Evolutionary conservation across 352 stramenopile species (phyloP).

Genomic region (Phytopythium oedochilum): DNA sequence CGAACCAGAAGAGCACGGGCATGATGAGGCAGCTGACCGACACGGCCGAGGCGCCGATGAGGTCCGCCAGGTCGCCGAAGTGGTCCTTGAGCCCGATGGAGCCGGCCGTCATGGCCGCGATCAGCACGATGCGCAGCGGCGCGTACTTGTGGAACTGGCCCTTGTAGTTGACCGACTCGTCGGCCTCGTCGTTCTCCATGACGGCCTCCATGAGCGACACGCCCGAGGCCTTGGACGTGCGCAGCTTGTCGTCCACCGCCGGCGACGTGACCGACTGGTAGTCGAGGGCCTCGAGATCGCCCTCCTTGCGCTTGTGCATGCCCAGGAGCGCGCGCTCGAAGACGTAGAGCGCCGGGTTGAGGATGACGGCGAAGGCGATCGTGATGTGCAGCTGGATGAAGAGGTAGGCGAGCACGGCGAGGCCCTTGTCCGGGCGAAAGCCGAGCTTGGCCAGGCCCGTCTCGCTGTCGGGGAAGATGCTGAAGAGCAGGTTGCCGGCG

Average conservation of each 20-base stretch:
- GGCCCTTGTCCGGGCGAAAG: slow-evolving; percentile 16
- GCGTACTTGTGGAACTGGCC: background rate
- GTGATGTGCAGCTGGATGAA: slow-evolving; percentile 38
- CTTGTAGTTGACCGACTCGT: slow-evolving; percentile 1
- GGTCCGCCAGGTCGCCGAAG: background rate
- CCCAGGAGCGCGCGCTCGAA: slow-evolving; percentile 24
- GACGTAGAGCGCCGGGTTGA: slow-evolving; percentile 26
- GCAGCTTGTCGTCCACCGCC: slow-evolving; percentile 9
- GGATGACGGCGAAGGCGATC: slow-evolving; percentile 25
- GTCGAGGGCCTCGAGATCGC: slow-evolving; percentile 10
- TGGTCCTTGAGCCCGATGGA: slow-evolving; percentile 1
- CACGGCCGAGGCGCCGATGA: background rate
- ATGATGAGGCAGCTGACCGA: background rate
- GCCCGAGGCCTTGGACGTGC: slow-evolving; percentile 18
- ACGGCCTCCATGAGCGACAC: slow-evolving; percentile 15
- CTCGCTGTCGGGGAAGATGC: slow-evolving; percentile 27
- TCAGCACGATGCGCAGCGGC: background rate
- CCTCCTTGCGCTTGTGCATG: slow-evolving; percentile 15
- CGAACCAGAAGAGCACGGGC: slow-evolving; percentile 33
- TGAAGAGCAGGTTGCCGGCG: slow-evolving; percentile 45
- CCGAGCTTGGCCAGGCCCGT: slow-evolving; percentile 15
- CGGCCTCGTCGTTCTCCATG: background rate
- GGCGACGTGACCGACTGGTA: slow-evolving; percentile 16
- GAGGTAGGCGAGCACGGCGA: slow-evolving; percentile 19
- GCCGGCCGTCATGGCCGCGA: background rate